Base-by-base conservation (phyloP, 306 rosid genomes). In the Sicyos baderoa region DNA sequence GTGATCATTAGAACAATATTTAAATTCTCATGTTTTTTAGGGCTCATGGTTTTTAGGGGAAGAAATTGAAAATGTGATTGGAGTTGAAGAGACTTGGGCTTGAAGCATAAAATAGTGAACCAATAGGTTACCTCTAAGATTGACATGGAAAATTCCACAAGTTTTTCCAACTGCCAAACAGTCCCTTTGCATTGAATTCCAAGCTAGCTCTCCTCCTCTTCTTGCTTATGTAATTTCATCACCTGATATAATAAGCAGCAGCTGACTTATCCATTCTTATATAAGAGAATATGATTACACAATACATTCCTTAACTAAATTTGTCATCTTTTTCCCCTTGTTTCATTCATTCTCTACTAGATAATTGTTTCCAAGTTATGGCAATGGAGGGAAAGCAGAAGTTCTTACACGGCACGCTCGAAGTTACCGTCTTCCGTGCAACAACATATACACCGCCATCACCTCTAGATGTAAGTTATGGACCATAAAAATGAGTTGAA, bases 361-460 rank as follows among this genome's bases (percentile, higher is more conserved):
- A 59, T 14, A 49, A 48, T 60, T 49, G 21, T 66, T 54, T 68
- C 40, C 63, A 7, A 77, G 72, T 35, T 60, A 56, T 18, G 77
- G 65, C 77, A 66, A 82, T 89, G 96, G 85, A 83, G 73, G 79
- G 77, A 78, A 81, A 72, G 75, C 76, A 57, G 19, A 74, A 70
- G 70, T 83, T 86, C 77, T 83, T 90, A 25, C 97, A 93, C 79
- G 99, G 99, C 72, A 90, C 97, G 37, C 87, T 93, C 71, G 97
- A 93, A 80, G 97, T 87, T 77, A 90, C 91, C 72, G 78, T 93
- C 77, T 90, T 93, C 79, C 82, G 85, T 85, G 99, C 97, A 55
- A 85, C 99, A 13, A 82, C 88, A 47, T 85, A 77, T 50, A 77
- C 80, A 1, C 82, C 91, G 13, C 61, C 84, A 17, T 93, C 89